These are phyloP conservation scores for Venturia asperata DNA, from an alignment of 2,329 filamentous ascomycete genomes.

Conservation along the genomic window DNA sequence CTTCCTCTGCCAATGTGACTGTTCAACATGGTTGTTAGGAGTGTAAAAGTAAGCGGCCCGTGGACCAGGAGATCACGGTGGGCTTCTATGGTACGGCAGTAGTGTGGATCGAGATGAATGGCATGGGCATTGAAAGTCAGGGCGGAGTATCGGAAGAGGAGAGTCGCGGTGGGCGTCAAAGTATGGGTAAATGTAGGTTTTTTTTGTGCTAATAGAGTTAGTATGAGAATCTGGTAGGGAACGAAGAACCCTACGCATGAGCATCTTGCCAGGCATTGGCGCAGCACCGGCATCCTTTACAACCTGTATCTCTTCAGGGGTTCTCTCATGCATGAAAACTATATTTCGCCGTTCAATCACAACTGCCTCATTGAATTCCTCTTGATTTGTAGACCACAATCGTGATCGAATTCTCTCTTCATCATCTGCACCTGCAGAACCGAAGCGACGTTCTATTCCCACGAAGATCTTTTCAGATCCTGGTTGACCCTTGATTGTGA, in stretches of 20 bases:
- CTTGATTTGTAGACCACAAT: slow-evolving; percentile 39
- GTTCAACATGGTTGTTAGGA: slow-evolving; percentile 64
- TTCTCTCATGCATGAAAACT: slow-evolving; percentile 54
- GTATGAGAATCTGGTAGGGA: slow-evolving; percentile 30
- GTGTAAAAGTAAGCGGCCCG: slow-evolving; percentile 70
- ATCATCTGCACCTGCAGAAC: slow-evolving; percentile 28
- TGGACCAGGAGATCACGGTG: slow-evolving; percentile 74
- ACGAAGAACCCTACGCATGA: slow-evolving; percentile 28
- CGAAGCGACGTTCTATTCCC: slow-evolving; percentile 49
- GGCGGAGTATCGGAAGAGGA: slow-evolving; percentile 86
- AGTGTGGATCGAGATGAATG: slow-evolving; percentile 75
- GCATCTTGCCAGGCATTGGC: slow-evolving; percentile 30
- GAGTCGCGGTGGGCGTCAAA: slow-evolving; percentile 58
- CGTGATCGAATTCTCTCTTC: slow-evolving; percentile 31
- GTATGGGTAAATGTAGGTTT: slow-evolving; percentile 50
- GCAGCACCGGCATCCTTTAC: slow-evolving; percentile 26
- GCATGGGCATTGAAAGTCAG: slow-evolving; percentile 87
- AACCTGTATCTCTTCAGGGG: slow-evolving; percentile 31
- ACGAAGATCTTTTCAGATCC: slow-evolving; percentile 54
- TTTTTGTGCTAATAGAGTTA: slow-evolving; percentile 34
- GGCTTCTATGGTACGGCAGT: slow-evolving; percentile 64
- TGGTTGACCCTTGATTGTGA: slow-evolving; percentile 43
- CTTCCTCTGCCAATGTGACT: slow-evolving; percentile 24
- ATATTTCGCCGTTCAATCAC: slow-evolving; percentile 53
- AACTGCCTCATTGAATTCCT: slow-evolving; percentile 35